These are phyloP conservation scores for Epichloe hybrida DNA, from an alignment of 2,329 filamentous ascomycete species.

Conservation along the genomic window DNA sequence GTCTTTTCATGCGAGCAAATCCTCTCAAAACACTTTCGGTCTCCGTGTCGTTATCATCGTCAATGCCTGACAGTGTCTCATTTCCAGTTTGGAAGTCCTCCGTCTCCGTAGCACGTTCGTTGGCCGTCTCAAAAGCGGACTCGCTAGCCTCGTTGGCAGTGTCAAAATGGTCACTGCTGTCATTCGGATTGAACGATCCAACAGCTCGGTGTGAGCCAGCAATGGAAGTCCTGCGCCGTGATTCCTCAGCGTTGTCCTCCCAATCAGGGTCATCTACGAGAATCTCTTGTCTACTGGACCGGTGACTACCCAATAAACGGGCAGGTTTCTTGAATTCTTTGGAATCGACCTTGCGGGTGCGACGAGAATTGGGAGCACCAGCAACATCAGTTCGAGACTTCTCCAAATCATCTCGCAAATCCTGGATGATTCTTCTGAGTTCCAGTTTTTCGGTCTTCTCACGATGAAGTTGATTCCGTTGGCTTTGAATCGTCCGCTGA, in stretches of 20 bases:
- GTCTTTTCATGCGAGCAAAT: conserved; percentile 27
- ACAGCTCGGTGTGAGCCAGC: conserved; percentile 8
- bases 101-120: conserved; percentile 75
- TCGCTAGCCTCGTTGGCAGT: conserved; percentile 67
- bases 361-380: conserved; percentile 36
- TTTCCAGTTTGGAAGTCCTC: conserved; percentile 92
- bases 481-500: conserved; percentile 89
- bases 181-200: conserved; percentile 19
- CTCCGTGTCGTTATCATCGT: conserved; percentile 81
- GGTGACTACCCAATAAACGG: conserved; percentile 61
- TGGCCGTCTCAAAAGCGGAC: conserved; percentile 51
- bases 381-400: conserved; percentile 44
- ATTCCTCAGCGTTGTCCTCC: conserved; percentile 57
- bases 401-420: conserved; percentile 83
- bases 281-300: conserved; percentile 65
- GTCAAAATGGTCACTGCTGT: conserved; percentile 58
- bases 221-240: conserved; percentile 13
- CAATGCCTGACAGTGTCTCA: conserved; percentile 62
- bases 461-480: conserved; percentile 87
- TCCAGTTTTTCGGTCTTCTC: conserved; percentile 99
- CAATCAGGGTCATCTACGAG: conserved; percentile 71
- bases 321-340: conserved; percentile 67
- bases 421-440: conserved; percentile 86
- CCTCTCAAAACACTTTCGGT: conserved; percentile 53
- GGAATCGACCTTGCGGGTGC: conserved; percentile 48